Base-by-base conservation (phyloP, 768 basidiomycete species). In the Sporobolomyces roseus region DNA sequence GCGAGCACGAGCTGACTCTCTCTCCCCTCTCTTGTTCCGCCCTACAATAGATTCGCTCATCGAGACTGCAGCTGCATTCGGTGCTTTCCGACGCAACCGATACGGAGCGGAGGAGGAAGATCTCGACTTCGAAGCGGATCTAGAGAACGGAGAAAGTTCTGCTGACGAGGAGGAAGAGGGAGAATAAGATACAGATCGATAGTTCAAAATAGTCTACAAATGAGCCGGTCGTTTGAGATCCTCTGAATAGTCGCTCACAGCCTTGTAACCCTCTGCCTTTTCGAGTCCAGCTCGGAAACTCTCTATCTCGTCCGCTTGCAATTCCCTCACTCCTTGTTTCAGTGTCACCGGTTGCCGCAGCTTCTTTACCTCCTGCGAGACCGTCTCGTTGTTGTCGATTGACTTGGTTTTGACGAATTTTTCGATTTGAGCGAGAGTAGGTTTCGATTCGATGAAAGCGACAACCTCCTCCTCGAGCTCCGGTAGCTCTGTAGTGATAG, bases 51-150 rank as follows among this genome's bases (percentile, higher is more conserved):
- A 6, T 71, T 38, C 65, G 70, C 25, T 67, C 43, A 19, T 51
- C 48, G 70, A 71, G 41, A 64, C 62, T 1, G 70, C 70, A 7
- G 65, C 63, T 3, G 70, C 70, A 23, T 71, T 71, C 48, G 70
- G 70, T 0, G 70, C 71, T 6, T 72, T 63, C 29, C 27, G 71
- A 4, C 23, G 66, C n/a, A 58, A 58, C 32, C 16, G 51, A n/a
- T 65, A 72, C 27, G 63, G 71, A 5, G 71, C 66, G 0, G 71
- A 72, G 0, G 71, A 72, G 30, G 50, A 58, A 6, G 66, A 68
- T 23, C 45, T 61, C 32, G 61, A 71, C 17, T 23, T 62, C 27
- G 70, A 71, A 16, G 54, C 45, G 23, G 59, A 61, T 32, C 5
- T 30, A 4, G 56, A 59, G 27, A 13, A 5, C 10, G 4, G 14